These are phyloP conservation scores for Talaromyces islandicus DNA, from an alignment of 2,329 filamentous ascomycete species.

Conservation along the genomic window DNA sequence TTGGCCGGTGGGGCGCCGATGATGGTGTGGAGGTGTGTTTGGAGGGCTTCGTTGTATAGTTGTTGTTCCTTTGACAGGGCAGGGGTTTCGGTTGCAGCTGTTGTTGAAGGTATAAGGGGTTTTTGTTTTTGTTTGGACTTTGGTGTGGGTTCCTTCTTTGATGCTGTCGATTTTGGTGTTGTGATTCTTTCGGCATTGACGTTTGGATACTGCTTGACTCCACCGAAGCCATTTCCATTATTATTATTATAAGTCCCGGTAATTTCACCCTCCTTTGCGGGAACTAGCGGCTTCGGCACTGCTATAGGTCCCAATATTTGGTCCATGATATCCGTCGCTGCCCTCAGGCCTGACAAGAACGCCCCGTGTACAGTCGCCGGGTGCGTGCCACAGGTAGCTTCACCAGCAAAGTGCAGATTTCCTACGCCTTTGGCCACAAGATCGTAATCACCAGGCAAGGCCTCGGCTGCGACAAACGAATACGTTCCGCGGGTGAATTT, in stretches of 20 bases:
- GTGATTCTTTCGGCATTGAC: not conserved
- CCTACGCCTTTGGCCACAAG: conserved; percentile 78
- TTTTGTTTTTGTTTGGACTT: conserved; percentile 2
- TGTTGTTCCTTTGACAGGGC: conserved; percentile 21
- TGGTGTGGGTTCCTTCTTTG: not conserved
- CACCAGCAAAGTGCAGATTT: conserved; percentile 89
- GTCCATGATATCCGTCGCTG: conserved; percentile 78
- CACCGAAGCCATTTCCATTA: conserved; percentile 5
- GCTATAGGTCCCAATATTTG: conserved; percentile 74
- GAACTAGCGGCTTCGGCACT: conserved; percentile 68
- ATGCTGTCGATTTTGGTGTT: not conserved
- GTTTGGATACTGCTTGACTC: not conserved
- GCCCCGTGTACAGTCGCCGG: conserved; percentile 96
- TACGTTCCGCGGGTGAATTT: conserved; percentile 91
- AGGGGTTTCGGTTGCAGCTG: not conserved
- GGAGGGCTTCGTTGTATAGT: conserved; percentile 53
- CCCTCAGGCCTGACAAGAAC: conserved; percentile 86
- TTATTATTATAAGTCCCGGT: not conserved
- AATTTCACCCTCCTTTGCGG: conserved; percentile 49
- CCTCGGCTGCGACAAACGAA: conserved; percentile 81
- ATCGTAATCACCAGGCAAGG: conserved; percentile 84
- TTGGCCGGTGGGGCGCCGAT: conserved; percentile 67
- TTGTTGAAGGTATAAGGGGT: conserved; percentile 11
- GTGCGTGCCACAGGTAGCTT: conserved; percentile 92
- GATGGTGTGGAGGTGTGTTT: conserved; percentile 49